Evolutionary conservation across 192 early-diverging fungal species (phyloP).

Genomic region (Linnemannia zychae): DNA sequence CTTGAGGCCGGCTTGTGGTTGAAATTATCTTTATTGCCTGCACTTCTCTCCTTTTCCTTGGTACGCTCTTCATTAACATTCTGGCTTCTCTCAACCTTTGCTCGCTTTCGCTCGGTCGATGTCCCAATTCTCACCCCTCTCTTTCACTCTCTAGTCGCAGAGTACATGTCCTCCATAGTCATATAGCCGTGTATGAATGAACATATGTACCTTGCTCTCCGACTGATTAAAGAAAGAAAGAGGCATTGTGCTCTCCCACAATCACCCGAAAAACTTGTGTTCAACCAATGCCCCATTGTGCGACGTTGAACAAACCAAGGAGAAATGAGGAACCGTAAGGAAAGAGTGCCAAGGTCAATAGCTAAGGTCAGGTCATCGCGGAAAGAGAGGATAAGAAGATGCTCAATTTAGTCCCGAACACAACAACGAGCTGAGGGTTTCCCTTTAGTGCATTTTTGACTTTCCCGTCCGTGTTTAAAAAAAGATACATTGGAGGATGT

Average conservation of each 20-base stretch:
- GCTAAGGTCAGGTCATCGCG: background rate
- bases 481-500: background rate
- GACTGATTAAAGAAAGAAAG: background rate
- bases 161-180: background rate
- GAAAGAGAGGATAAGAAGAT: background rate
- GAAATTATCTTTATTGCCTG: no score
- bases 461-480: slow-evolving; percentile 30
- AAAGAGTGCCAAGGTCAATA: no score
- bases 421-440: background rate
- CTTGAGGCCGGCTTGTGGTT: no score
- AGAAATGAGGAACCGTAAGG: slow-evolving; percentile 1
- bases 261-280: slow-evolving; percentile 14
- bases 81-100: no score
- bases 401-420: slow-evolving; percentile 1
- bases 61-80: no score
- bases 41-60: no score
- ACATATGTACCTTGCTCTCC: background rate
- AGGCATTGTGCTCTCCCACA: slow-evolving; percentile 6
- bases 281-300: slow-evolving; percentile 6
- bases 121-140: background rate
- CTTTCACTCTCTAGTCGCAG: background rate
- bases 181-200: background rate
- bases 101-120: background rate
- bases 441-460: background rate
- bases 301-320: slow-evolving; percentile 10